Conservation (phyloP, 306 rosid genomes). For the Ammopiptanthus mongolicus region DNA sequence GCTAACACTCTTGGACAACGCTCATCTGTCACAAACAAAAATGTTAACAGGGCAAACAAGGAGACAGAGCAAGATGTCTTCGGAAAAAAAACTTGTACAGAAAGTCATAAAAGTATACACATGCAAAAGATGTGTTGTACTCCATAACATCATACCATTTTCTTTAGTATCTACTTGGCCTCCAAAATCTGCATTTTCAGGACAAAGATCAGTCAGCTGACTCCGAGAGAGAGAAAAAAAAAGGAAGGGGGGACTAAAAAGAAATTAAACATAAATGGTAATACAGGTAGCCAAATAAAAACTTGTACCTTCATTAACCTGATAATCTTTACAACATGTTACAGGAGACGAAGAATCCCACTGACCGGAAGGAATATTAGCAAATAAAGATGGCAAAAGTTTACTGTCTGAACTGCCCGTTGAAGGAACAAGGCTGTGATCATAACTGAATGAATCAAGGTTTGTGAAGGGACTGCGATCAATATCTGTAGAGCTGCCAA, state of each 20-base stretch:
- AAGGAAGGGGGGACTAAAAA: neutral
- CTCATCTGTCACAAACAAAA: constrained; percentile 53
- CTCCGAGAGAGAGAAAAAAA: neutral
- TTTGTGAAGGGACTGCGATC: constrained; percentile 44
- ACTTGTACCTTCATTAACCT: constrained; percentile 45
- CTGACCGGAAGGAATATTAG: constrained; percentile 39
- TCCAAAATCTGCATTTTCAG: constrained; percentile 54
- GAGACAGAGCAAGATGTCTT: neutral
- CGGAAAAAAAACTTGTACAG: neutral
- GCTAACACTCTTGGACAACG: constrained; percentile 48
- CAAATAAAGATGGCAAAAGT: constrained; percentile 26
- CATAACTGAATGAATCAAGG: constrained; percentile 68
- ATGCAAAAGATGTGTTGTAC: constrained; percentile 14
- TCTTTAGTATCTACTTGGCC: constrained; percentile 41
- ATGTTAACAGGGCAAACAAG: neutral
- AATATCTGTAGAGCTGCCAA: constrained; percentile 33
- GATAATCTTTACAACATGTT: constrained; percentile 51
- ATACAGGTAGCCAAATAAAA: neutral
- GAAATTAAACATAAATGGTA: neutral
- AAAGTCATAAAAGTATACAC: constrained; percentile 6
- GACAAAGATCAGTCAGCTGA: constrained; percentile 23
- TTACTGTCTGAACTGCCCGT: constrained; percentile 42
- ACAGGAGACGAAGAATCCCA: constrained; percentile 39
- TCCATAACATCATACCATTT: constrained; percentile 27
- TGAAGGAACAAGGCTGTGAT: constrained; percentile 75